phyloP scores from a whole-genome alignment of 306 rosid species.

The Castanopsis chinensis region DNA sequence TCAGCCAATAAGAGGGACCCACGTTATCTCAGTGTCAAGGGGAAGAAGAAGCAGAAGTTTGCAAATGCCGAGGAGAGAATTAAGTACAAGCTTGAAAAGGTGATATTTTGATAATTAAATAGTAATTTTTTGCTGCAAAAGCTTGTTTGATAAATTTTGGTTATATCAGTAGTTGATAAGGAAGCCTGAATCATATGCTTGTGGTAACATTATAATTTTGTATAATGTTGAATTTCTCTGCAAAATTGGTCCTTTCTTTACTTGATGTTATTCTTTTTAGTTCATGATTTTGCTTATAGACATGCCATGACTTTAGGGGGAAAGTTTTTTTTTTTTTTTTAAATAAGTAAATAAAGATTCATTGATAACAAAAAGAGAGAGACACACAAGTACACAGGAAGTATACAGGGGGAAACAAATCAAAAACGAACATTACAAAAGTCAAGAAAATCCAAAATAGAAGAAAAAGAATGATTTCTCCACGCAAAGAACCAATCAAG shows the following conservation, averaged over 20 bases:
- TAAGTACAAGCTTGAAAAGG: constrained; percentile 78
- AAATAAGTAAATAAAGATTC: no score
- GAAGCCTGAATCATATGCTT: neutral
- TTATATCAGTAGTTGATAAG: neutral
- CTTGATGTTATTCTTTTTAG: neutral
- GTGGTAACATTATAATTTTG: neutral
- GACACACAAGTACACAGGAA: no score
- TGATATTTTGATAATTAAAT: constrained; percentile 18
- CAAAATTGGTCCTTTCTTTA: neutral
- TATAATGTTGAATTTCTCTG: neutral
- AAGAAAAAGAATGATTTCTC: no score
- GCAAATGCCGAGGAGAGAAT: constrained; percentile 65
- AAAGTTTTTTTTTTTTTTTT: no score
- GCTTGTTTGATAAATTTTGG: neutral
- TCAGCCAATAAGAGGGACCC: constrained; percentile 86
- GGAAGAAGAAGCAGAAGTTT: constrained; percentile 73
- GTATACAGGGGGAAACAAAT: no score
- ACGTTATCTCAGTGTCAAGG: constrained; percentile 60
- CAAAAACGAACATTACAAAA: no score
- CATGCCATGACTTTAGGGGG: neutral
- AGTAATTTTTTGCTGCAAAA: constrained; percentile 2
- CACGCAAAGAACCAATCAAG: no score
- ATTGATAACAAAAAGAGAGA: no score
- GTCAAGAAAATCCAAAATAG: no score
- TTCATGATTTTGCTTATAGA: neutral